Conservation (phyloP, 2,329 filamentous ascomycete genomes). For the Aureobasidium melanogenum region DNA sequence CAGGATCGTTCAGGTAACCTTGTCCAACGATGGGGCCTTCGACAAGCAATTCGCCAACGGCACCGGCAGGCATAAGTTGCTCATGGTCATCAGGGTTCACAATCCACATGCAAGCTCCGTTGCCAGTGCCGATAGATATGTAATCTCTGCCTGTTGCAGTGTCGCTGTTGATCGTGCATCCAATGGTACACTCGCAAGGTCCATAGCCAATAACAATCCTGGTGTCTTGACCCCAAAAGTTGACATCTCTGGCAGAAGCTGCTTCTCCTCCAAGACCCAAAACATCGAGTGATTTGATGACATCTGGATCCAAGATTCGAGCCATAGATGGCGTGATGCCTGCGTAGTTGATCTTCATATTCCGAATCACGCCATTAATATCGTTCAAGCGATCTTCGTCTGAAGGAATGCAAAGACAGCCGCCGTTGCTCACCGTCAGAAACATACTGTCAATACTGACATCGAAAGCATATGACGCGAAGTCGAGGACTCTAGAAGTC, state of each 20-base stretch:
- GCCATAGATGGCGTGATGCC: slow-evolving; percentile 39
- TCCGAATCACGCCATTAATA: slow-evolving; percentile 33
- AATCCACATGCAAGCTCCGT: slow-evolving; percentile 23
- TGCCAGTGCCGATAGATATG: slow-evolving; percentile 16
- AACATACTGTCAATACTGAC: slow-evolving; percentile 15
- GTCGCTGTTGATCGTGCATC: slow-evolving; percentile 15
- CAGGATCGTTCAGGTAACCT: slow-evolving; percentile 32
- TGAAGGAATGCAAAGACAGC: slow-evolving; percentile 30
- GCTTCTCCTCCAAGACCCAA: slow-evolving; percentile 38
- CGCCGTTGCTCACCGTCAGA: slow-evolving; percentile 13
- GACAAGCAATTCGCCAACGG: slow-evolving; percentile 39
- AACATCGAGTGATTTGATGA: slow-evolving; percentile 33
- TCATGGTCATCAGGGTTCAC: slow-evolving; percentile 23
- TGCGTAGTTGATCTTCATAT: slow-evolving; percentile 32
- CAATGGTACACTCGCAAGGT: slow-evolving; percentile 30
- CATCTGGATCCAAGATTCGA: slow-evolving; percentile 30
- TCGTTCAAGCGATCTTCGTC: slow-evolving; percentile 40
- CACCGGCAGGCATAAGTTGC: slow-evolving; percentile 32
- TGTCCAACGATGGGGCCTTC: slow-evolving; percentile 38
- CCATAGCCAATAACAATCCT: slow-evolving; percentile 37
- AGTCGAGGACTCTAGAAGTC: slow-evolving; percentile 12
- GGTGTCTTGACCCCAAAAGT: slow-evolving; percentile 29
- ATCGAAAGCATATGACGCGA: slow-evolving; percentile 16
- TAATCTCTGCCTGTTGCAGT: slow-evolving; percentile 11
- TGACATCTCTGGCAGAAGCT: slow-evolving; percentile 28